phyloP scores from a whole-genome alignment of 192 early-diverging fungal genomes.

The Pilaira anomala region DNA sequence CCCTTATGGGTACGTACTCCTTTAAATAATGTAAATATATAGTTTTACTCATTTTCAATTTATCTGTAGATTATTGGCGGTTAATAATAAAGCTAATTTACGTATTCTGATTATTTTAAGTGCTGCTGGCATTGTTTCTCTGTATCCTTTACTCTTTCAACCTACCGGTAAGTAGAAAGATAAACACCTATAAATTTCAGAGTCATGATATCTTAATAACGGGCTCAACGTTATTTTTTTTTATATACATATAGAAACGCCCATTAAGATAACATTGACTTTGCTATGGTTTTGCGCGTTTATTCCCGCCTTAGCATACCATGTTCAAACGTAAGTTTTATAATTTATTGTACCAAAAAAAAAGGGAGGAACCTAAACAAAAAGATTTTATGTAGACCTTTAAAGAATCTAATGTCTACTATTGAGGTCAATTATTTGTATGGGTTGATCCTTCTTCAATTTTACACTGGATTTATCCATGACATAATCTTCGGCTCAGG shows the following conservation, averaged over 20 bases:
- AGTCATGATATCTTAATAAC: not conserved
- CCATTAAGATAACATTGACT: conserved; percentile 32
- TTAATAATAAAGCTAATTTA: conserved; percentile 43
- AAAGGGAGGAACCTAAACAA: conserved; percentile 18
- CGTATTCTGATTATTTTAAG: conserved; percentile 61
- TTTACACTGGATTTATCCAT: conserved; percentile 58
- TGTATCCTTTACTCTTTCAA: conserved; percentile 72
- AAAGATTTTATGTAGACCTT: conserved; percentile 6
- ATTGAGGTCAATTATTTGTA: conserved; percentile 57
- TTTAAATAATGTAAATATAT: not conserved
- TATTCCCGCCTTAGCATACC: conserved; percentile 17
- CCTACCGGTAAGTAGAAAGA: conserved; percentile 47
- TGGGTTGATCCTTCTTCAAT: conserved; percentile 43
- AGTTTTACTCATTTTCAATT: conserved; percentile 8
- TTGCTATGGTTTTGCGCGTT: conserved; percentile 32
- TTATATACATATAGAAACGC: conserved; percentile 26
- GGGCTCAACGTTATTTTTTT: not conserved
- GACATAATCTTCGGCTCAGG: conserved; percentile 48
- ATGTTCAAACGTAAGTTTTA: conserved; percentile 25
- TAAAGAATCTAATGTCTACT: conserved; percentile 11
- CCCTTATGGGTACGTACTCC: conserved; percentile 52
- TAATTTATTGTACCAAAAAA: not conserved
- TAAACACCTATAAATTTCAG: not conserved
- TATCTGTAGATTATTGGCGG: conserved; percentile 47
- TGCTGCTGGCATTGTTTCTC: conserved; percentile 56